These are phyloP conservation scores for Eragrostis tef DNA, from an alignment of 202 grass and related monocot genomes.

Conservation along the genomic window DNA sequence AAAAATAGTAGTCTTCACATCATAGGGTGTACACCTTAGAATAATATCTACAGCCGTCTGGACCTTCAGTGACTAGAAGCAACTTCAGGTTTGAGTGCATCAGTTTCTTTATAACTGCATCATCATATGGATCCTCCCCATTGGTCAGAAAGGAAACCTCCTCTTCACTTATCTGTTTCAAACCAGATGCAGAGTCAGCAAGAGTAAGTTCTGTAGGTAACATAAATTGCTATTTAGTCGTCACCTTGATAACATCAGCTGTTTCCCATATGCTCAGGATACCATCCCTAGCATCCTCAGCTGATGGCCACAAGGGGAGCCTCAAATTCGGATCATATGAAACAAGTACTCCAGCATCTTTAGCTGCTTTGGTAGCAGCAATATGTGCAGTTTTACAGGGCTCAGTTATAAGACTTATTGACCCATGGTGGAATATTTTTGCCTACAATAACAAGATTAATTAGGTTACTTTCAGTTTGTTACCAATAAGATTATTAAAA, in stretches of 20 bases:
- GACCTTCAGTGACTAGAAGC: constrained; percentile 93
- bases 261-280: constrained; percentile 91
- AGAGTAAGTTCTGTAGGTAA: constrained; percentile 9
- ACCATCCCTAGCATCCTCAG: constrained; percentile 83
- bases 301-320: constrained; percentile 87
- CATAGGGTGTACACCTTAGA: constrained; percentile 66
- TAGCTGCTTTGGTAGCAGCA: constrained; percentile 79
- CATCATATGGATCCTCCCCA: constrained; percentile 89
- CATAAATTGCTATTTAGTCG: constrained; percentile 9
- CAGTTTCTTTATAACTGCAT: constrained; percentile 84
- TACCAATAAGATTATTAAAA: constrained; percentile 43
- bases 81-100: constrained; percentile 85
- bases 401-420: constrained; percentile 98
- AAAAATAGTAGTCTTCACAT: constrained; percentile 2
- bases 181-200: constrained; percentile 40
- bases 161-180: constrained; percentile 87
- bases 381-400: constrained; percentile 96
- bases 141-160: constrained; percentile 91
- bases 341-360: constrained; percentile 85
- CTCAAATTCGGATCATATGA: constrained; percentile 97
- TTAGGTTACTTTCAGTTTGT: constrained; percentile 40
- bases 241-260: constrained; percentile 95
- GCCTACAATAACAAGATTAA: constrained; percentile 63
- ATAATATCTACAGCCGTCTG: constrained; percentile 98
- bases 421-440: constrained; percentile 94